Conservation (phyloP, 2,329 filamentous ascomycete genomes). For the Fusarium mangiferae region DNA sequence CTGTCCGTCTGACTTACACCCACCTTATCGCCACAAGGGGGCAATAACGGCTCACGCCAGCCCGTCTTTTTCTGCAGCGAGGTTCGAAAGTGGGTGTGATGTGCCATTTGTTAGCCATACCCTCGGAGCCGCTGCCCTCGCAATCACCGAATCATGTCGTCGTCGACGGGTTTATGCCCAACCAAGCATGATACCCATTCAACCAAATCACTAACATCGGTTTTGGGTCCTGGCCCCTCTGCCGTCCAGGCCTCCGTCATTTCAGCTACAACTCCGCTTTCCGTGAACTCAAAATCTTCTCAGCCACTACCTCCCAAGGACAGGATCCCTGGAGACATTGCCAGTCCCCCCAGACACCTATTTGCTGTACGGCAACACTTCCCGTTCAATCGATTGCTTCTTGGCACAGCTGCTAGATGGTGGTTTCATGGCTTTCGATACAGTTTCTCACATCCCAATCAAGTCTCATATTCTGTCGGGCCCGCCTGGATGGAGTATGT, state of each 20-base stretch:
- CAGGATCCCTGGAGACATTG: slow-evolving; percentile 24
- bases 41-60: slow-evolving; percentile 34
- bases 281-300: slow-evolving; percentile 34
- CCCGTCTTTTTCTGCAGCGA: slow-evolving; percentile 32
- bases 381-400: slow-evolving; percentile 20
- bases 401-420: slow-evolving; percentile 8
- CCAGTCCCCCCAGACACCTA: not conserved
- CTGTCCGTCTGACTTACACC: slow-evolving; percentile 35
- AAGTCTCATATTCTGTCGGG: not conserved
- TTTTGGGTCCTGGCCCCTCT: slow-evolving; percentile 7
- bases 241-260: slow-evolving; percentile 28
- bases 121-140: slow-evolving; percentile 2
- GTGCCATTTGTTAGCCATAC: slow-evolving; percentile 18
- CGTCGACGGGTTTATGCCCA: slow-evolving; percentile 16
- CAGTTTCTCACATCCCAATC: slow-evolving; percentile 2
- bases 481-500: not conserved
- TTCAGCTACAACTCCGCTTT: slow-evolving; percentile 38
- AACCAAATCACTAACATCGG: slow-evolving; percentile 22
- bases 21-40: slow-evolving; percentile 36
- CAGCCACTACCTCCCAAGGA: slow-evolving; percentile 30
- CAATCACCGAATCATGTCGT: slow-evolving; percentile 28
- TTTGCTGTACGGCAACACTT: slow-evolving; percentile 6
- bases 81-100: slow-evolving; percentile 36
- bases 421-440: slow-evolving; percentile 8
- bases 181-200: slow-evolving; percentile 26